Evolutionary conservation across 2,329 filamentous ascomycete species (phyloP).

Genomic region (Ilyonectria robusta): DNA sequence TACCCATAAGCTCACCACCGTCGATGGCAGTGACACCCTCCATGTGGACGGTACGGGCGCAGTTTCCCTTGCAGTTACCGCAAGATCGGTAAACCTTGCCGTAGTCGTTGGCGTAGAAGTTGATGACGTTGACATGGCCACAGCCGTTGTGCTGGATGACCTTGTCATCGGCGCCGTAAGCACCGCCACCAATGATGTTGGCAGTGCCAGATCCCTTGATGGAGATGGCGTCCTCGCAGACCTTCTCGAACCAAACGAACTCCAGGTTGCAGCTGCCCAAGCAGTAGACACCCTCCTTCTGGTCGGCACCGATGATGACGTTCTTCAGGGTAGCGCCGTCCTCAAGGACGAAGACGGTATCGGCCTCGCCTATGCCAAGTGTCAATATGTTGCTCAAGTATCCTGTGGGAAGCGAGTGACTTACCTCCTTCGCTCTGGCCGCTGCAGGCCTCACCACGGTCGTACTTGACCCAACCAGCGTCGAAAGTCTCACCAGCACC

Average conservation of each 20-base stretch:
- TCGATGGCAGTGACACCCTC: slow-evolving; percentile 56
- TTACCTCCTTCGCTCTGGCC: slow-evolving; percentile 60
- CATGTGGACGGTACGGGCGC: slow-evolving; percentile 60
- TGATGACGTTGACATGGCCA: slow-evolving; percentile 58
- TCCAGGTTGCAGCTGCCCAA: slow-evolving; percentile 58
- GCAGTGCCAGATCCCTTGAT: slow-evolving; percentile 54
- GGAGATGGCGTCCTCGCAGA: slow-evolving; percentile 56
- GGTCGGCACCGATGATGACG: slow-evolving; percentile 61
- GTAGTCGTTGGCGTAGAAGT: slow-evolving; percentile 61
- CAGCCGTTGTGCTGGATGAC: slow-evolving; percentile 59
- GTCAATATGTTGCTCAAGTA: not conserved
- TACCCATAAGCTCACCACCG: slow-evolving; percentile 59
- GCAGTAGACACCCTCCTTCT: slow-evolving; percentile 64
- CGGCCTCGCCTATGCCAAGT: slow-evolving; percentile 29
- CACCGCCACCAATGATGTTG: slow-evolving; percentile 58
- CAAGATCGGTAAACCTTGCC: slow-evolving; percentile 57
- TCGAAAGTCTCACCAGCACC: slow-evolving; percentile 48
- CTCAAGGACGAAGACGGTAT: slow-evolving; percentile 60
- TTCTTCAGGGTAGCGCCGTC: slow-evolving; percentile 60
- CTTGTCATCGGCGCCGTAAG: slow-evolving; percentile 56
- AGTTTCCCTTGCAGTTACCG: slow-evolving; percentile 50
- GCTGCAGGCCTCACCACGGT: slow-evolving; percentile 58
- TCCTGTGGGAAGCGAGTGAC: slow-evolving; percentile 29
- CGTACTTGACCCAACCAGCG: slow-evolving; percentile 54
- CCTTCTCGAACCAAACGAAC: slow-evolving; percentile 65